A percentile compares a stretch with the other conserved stretches of the same genome.
Evolutionary conservation across 73 alveolate species (phyloP).

Genomic region (Paramecium caudatum): DNA sequence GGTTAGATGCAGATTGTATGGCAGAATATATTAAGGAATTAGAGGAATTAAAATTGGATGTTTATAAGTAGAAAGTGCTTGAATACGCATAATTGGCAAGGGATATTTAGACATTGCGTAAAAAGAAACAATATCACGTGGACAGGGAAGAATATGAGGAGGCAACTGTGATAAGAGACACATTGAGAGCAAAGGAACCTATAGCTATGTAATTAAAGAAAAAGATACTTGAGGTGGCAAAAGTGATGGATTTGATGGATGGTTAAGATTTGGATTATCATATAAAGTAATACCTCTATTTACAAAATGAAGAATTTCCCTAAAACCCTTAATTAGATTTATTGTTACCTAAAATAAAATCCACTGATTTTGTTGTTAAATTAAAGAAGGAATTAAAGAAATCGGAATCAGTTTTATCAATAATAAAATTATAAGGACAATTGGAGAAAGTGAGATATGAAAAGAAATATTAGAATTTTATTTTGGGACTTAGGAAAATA

Average conservation of each 20-base stretch:
- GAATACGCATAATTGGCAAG: constrained; percentile 54
- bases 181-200: constrained; percentile 63
- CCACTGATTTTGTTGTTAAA: constrained; percentile 2
- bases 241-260: constrained; percentile 26
- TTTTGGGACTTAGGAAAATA: constrained; percentile 17
- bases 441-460: constrained; percentile 38
- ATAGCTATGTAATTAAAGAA: constrained; percentile 46
- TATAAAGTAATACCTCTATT: not conserved
- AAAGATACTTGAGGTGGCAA: not conserved
- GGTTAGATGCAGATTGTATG: constrained; percentile 63
- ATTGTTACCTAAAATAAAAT: constrained; percentile 3
- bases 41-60: constrained; percentile 22
- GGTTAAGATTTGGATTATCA: constrained; percentile 32
- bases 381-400: constrained; percentile 36
- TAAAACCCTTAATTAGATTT: not conserved
- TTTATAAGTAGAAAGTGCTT: not conserved
- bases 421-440: constrained; percentile 36
- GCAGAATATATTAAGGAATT: constrained; percentile 5
- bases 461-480: constrained; percentile 25
- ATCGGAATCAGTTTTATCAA: constrained; percentile 16
- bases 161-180: constrained; percentile 48
- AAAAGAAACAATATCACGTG: not conserved
- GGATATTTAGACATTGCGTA: constrained; percentile 32
- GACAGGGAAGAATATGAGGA: constrained; percentile 62
- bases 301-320: not conserved